Conservation (phyloP, 225 moss, liverwort and hornwort species). For the Climacium dendroides region DNA sequence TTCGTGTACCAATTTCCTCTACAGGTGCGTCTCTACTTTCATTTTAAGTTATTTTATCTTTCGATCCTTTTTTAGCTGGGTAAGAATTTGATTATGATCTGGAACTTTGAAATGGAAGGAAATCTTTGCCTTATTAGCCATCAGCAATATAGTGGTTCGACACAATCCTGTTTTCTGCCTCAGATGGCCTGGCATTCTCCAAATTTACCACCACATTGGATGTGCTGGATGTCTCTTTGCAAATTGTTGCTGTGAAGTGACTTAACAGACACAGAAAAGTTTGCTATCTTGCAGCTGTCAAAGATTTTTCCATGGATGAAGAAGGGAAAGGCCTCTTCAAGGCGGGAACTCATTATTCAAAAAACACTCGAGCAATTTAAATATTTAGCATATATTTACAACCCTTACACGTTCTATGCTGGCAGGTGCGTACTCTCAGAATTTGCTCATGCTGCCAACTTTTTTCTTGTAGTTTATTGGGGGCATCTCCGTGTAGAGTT, state of each 20-base stretch:
- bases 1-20: conserved; percentile 45
- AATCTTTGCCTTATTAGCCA: not conserved
- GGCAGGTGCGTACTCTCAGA: conserved; percentile 35
- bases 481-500: not conserved
- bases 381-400: conserved; percentile 50
- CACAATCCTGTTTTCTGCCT: not conserved
- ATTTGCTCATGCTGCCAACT: not conserved
- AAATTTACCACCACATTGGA: not conserved
- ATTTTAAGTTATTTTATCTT: not conserved
- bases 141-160: not conserved
- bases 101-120: not conserved
- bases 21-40: conserved; percentile 5
- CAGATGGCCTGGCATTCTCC: not conserved
- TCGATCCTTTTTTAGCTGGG: not conserved
- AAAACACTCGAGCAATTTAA: conserved; percentile 40
- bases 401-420: conserved; percentile 58
- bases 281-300: conserved; percentile 15
- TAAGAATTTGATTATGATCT: not conserved
- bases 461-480: not conserved
- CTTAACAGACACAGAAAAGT: not conserved
- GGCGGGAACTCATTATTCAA: conserved; percentile 25
- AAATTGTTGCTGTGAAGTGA: not conserved
- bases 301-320: conserved; percentile 35
- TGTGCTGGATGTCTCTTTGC: not conserved
- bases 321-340: conserved; percentile 23